Conservation (phyloP, 192 early-diverging fungal species). For the Martensiomyces pterosporus region DNA sequence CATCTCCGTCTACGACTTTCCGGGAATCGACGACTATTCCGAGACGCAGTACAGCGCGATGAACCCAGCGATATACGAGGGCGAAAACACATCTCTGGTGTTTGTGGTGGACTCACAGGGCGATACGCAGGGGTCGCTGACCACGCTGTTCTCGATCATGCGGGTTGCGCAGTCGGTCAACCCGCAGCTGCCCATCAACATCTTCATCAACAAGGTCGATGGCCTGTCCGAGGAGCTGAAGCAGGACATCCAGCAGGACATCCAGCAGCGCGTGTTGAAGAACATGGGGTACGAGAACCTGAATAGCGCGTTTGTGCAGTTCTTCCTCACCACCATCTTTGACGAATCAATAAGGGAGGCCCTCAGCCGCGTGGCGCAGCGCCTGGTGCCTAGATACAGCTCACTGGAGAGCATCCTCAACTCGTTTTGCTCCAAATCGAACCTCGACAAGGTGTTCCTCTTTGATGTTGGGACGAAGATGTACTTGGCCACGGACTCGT, state of each 20-base stretch:
- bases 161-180: slow-evolving; percentile 74
- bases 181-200: slow-evolving; percentile 81
- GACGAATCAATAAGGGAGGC: slow-evolving; percentile 94
- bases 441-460: slow-evolving; percentile 94
- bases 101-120: slow-evolving; percentile 98
- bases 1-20: slow-evolving; percentile 80
- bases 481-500: slow-evolving; percentile 92
- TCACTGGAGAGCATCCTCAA: slow-evolving; percentile 89
- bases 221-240: slow-evolving; percentile 93
- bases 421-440: slow-evolving; percentile 89
- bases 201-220: slow-evolving; percentile 97
- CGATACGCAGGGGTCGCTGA: slow-evolving; percentile 76
- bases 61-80: slow-evolving; percentile 63
- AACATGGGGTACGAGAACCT: slow-evolving; percentile 73
- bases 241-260: slow-evolving; percentile 92
- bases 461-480: slow-evolving; percentile 88
- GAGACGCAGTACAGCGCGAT: slow-evolving; percentile 54
- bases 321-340: slow-evolving; percentile 91
- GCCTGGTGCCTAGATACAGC: slow-evolving; percentile 77
- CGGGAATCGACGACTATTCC: slow-evolving; percentile 80
- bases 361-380: slow-evolving; percentile 89
- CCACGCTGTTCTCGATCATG: slow-evolving; percentile 68
- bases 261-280: slow-evolving; percentile 87
- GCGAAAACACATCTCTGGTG: slow-evolving; percentile 70
- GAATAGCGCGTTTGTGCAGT: slow-evolving; percentile 73